Evolutionary conservation across 2,329 filamentous ascomycete species (phyloP), one percentile per base, ranked within the genome.

Genomic region (Ilyonectria robusta): DNA sequence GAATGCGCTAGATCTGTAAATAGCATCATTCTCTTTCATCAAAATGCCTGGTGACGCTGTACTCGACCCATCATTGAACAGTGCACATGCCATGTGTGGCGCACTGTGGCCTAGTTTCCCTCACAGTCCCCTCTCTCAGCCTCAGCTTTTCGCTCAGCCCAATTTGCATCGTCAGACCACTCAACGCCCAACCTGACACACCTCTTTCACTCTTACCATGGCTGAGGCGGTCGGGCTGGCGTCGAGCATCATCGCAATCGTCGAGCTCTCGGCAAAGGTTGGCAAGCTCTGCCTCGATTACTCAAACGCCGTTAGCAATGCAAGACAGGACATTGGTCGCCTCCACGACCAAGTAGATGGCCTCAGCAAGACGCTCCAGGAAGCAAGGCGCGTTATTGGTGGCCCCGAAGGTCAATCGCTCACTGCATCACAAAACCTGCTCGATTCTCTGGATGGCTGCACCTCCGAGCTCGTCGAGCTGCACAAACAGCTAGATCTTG

Each of bases 371-470:
- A 48, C 19, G 23, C 60, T 67, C 26, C 50, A 40, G 33, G 60
- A 19, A 51, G 56, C 17, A 19, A 46, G 46, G 48, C 15, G 19
- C 42, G 31, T 67, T 60, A 50, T 67, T 5, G 5, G 40, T 23
- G 31, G 23, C 40, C 54, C 48, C 13, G 50, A 62, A 23, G 26
- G 17, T 13, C 19, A 59, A 55, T 13, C 65, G 40, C 50, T 67
- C 31, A 6, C 48, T 9, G 44, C 26, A 35, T 67, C 59, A 17
- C 54, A 42, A 63, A 31, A 53, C 48, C 31, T 67, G 9, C n/a
- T 67, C 4, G 65, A 59, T 55, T 67, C 55, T 35, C 17, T 67
- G 3, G 19, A 57, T 55, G 48, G 35, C 23, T 64, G 44, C 15
- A 60, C 1, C 19, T 51, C 46, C 13, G 50, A 64, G 35, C 31